Percentiles rank a stretch among this genome's conserved stretches.
Evolutionary conservation across 2,329 filamentous ascomycete genomes (phyloP).

Genomic region (Trichoderma hamatum): DNA sequence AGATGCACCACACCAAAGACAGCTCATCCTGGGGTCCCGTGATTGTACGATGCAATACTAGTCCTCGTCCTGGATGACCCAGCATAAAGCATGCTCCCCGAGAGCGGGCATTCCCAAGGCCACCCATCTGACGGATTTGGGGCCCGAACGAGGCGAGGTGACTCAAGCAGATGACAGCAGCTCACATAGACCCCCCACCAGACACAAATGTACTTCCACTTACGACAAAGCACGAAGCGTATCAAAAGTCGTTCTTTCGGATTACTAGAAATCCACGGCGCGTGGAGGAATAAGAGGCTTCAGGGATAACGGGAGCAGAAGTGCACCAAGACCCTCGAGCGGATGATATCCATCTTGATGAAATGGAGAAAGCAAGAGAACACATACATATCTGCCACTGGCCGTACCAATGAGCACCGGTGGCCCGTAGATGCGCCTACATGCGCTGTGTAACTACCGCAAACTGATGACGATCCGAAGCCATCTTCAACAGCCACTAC

Average conservation of each 20-base stretch:
- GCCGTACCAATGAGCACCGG: constrained; percentile 8
- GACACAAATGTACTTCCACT: not conserved
- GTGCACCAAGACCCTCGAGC: not conserved
- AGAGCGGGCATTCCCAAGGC: not conserved
- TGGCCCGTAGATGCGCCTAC: not conserved
- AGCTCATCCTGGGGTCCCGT: not conserved
- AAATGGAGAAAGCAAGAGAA: not conserved
- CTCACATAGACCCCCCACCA: not conserved
- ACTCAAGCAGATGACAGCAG: constrained; percentile 1
- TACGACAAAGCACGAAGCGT: not conserved
- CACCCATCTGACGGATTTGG: constrained; percentile 4
- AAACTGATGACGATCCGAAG: constrained; percentile 12
- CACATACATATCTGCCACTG: not conserved
- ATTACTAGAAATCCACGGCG: not conserved
- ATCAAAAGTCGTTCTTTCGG: not conserved
- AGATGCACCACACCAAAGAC: constrained; percentile 11
- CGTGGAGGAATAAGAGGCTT: not conserved
- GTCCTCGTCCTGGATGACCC: not conserved
- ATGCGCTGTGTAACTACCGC: constrained; percentile 9
- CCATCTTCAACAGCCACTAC: constrained; percentile 11
- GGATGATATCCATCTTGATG: not conserved
- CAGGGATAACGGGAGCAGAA: not conserved
- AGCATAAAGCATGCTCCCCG: not conserved
- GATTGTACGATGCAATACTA: constrained; percentile 5
- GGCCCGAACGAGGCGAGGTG: not conserved